phyloP scores from a whole-genome alignment of 2,329 filamentous ascomycete genomes.

The Penicillium sp. region DNA sequence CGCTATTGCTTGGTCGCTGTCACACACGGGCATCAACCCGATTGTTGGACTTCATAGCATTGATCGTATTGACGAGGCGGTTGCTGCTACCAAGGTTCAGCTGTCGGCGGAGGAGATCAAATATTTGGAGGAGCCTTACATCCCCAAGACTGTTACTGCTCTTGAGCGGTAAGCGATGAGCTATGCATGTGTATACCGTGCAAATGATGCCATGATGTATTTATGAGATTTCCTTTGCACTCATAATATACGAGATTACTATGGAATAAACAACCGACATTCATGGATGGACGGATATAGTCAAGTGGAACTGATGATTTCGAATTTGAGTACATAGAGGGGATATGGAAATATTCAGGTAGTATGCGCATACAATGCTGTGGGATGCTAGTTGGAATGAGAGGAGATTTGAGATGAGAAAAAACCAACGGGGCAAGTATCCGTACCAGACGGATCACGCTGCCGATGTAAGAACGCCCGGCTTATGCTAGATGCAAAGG shows the following conservation, averaged over 20 bases:
- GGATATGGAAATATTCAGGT: neutral
- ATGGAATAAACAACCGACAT: no score
- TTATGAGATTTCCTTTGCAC: neutral
- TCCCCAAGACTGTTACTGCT: conserved; percentile 47
- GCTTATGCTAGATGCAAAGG: conserved; percentile 15
- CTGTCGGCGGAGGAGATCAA: conserved; percentile 61
- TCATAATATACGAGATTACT: no score
- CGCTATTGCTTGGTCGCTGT: conserved; percentile 63
- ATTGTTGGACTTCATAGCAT: conserved; percentile 64
- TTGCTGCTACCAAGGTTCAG: conserved; percentile 48
- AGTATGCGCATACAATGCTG: neutral
- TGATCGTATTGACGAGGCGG: conserved; percentile 63
- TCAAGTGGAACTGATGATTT: neutral
- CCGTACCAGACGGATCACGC: conserved; percentile 15
- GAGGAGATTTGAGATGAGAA: neutral
- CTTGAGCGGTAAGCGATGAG: conserved; percentile 27
- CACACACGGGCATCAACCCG: conserved; percentile 55
- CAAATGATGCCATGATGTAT: neutral
- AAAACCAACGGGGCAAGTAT: neutral
- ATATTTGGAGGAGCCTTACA: conserved; percentile 64
- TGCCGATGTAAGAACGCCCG: conserved; percentile 17
- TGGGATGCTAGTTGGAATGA: conserved; percentile 2
- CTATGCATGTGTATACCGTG: neutral
- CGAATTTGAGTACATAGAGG: neutral
- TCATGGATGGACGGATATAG: no score